A percentile compares a stretch with the other conserved stretches of the same genome.
phyloP scores from a whole-genome alignment of 192 early-diverging fungal genomes.

The Dimargaris cristalligena region DNA sequence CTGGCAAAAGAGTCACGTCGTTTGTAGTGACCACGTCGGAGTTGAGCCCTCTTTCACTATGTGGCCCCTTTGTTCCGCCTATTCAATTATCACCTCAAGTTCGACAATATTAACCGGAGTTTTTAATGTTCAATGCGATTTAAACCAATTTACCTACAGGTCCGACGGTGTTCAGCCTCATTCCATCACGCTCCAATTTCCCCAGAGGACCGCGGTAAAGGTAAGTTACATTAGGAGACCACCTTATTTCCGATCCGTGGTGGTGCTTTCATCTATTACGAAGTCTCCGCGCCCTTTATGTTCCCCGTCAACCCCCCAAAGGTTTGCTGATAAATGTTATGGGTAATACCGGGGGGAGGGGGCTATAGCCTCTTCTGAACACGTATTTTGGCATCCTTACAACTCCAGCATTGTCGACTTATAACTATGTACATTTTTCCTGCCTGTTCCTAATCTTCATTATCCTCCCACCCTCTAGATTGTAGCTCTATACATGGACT shows the following conservation, averaged over 20 bases:
- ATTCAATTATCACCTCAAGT: not conserved
- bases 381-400: not conserved
- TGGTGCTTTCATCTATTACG: slow-evolving; percentile 12
- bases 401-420: slow-evolving; percentile 5
- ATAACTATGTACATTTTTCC: slow-evolving; percentile 7
- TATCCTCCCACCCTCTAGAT: slow-evolving; percentile 12
- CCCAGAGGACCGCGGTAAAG: slow-evolving; percentile 36
- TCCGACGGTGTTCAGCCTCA: slow-evolving; percentile 61
- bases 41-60: not conserved
- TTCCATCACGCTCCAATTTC: slow-evolving; percentile 54
- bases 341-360: too few species aligned
- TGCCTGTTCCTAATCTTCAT: not conserved
- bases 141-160: slow-evolving; percentile 21
- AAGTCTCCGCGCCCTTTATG: not conserved
- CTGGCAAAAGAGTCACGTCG: not conserved
- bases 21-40: not conserved
- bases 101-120: not conserved
- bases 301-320: not conserved
- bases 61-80: not conserved
- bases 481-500: slow-evolving; percentile 51
- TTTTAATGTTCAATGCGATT: not conserved
- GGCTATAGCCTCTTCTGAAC: too few species aligned
- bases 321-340: too few species aligned
- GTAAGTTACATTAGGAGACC: slow-evolving; percentile 13
- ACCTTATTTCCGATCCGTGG: not conserved